Percentiles rank a stretch among this genome's conserved stretches.
phyloP scores from a whole-genome alignment of 345 rosid species.

The Gossypium australe region DNA sequence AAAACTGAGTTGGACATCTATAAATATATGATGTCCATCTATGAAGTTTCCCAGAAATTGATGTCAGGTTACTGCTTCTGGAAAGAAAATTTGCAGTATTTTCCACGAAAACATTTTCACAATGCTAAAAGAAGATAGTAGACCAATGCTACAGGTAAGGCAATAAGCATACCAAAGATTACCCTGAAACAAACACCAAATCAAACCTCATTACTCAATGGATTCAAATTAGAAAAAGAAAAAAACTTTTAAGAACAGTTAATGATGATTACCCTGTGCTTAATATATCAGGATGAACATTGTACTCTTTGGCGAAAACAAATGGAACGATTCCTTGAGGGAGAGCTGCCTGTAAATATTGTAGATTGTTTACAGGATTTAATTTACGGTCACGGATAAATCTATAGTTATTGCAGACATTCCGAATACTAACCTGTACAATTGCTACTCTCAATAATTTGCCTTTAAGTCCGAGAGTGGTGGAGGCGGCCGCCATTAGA shows the following conservation, averaged over 20 bases:
- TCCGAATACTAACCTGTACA: constrained; percentile 50
- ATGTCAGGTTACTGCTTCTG: not conserved
- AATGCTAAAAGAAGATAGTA: constrained; percentile 63
- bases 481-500: constrained; percentile 60
- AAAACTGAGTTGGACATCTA: not conserved
- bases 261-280: constrained; percentile 58
- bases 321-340: constrained; percentile 91
- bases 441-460: constrained; percentile 50
- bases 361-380: not conserved
- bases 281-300: constrained; percentile 65
- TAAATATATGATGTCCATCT: not conserved
- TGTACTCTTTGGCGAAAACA: constrained; percentile 84
- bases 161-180: constrained; percentile 67
- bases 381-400: not conserved
- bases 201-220: not conserved
- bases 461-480: constrained; percentile 42
- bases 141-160: constrained; percentile 66
- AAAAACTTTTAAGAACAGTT: not conserved
- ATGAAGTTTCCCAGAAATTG: not conserved
- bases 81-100: not conserved
- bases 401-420: not conserved
- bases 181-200: constrained; percentile 47
- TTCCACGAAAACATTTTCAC: not conserved
- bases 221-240: not conserved
- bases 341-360: constrained; percentile 66